Base-by-base conservation (phyloP, 768 basidiomycete species). In the Clitopilus passeckerianus region DNA sequence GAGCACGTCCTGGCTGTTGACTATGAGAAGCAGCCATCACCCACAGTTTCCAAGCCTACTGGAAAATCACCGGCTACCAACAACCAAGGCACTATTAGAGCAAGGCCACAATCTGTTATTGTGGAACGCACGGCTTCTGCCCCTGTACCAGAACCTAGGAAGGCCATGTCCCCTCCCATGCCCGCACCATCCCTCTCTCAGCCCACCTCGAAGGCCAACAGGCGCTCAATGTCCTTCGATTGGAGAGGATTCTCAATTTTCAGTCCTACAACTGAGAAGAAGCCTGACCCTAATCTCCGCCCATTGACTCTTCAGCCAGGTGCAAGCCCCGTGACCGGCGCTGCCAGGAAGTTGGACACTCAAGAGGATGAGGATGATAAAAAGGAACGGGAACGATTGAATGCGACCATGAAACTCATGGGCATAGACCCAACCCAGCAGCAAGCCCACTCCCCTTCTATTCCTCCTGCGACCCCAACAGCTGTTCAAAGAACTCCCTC, bases 1-100 rank as follows among this genome's bases (percentile, higher is more conserved):
- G 96, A 98, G 72, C 93, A 96, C 66, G 91, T 98, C 57, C 84
- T 98, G 34, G 91, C 95, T n/a, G 87, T 85, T 50, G 95, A 98
- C 71, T 96, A 91, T 65, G 90, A 91, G 53, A 82, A 84, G 60
- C 76, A 82, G 30, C 76, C 85, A 12, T 68, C 75, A 12, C 75
- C 78, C 16, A 70, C 80, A 12, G 65, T 69, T 10, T 70, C 79
- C 2, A 64, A 68, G 56, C 52, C 67, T 7, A 62, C 72, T 52
- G 59, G 67, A 41, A 74, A 69, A 57, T 58, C 75, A 56, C 62
- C 68, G 24, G 58, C 72, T 34, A 63, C 63, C 62, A 50, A n/a
- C 20, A 50, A 12, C 15, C 12, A 50, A 4, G 66, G 70, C 50
- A 66, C 72, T 34, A 62, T 73, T 22, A 87, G 86, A 68, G 67